Conservation (phyloP, 208 protist species). For the Trypanosoma avium region DNA sequence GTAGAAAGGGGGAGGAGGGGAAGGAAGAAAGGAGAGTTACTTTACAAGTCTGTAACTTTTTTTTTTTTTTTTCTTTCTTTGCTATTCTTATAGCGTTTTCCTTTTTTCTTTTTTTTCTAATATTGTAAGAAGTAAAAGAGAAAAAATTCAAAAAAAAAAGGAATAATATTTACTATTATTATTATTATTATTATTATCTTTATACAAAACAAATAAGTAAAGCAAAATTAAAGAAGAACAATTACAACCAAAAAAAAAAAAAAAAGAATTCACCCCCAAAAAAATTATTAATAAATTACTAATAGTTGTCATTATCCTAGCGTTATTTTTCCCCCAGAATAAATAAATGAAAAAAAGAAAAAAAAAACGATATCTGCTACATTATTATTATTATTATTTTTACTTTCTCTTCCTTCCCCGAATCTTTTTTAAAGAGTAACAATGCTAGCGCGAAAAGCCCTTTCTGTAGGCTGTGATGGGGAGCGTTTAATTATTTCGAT, state of each 20-base stretch:
- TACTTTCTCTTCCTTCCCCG: too few species aligned
- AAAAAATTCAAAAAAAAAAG: conserved; percentile 23
- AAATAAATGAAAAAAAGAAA: conserved; percentile 23
- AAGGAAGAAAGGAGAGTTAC: neutral
- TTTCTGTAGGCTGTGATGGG: neutral
- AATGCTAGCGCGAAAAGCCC: conserved; percentile 12
- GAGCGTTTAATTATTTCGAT: conserved; percentile 11
- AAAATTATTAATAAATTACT: too few species aligned
- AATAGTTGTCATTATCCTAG: too few species aligned
- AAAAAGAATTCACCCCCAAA: too few species aligned
- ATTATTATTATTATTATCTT: too few species aligned
- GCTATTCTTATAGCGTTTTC: neutral
- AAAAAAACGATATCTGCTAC: neutral
- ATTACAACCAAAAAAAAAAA: too few species aligned
- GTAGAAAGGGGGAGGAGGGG: too few species aligned
- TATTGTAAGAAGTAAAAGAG: neutral
- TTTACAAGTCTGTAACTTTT: neutral
- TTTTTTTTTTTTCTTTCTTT: conserved; percentile 4
- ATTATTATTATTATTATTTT: neutral
- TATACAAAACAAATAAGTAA: conserved; percentile 10
- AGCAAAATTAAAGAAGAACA: conserved; percentile 12
- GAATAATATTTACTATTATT: conserved; percentile 14
- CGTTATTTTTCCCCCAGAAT: too few species aligned
- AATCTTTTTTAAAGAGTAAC: neutral
- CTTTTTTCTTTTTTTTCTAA: neutral